Base-by-base conservation (phyloP, 305 asterid species). In the Rubia peregrina region DNA sequence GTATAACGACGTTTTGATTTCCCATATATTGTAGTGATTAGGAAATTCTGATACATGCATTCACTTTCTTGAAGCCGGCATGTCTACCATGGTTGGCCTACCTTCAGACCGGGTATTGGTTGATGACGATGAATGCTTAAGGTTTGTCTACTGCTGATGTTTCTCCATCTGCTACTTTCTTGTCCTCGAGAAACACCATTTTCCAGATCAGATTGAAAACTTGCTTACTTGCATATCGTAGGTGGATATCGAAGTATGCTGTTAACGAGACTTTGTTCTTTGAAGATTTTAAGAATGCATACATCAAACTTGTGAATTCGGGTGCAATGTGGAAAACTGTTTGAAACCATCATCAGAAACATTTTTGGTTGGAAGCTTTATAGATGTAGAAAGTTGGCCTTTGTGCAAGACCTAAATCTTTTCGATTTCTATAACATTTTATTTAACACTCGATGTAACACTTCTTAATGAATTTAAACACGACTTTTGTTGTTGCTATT, bases 41-140 rank as follows among this genome's bases (percentile, higher is more conserved):
- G 12, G 4, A n/a, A 49, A 30, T 49, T 7, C 11, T 19, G 36
- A 22, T 0, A 3, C 3, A 26, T 8, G 21, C 63, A 62, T n/a
- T 71, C 69, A 57, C 72, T 36, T 26, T 46, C 49, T 71, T 67
- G 70, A 71, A 88, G 96, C 73, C 53, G 88, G 95, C 60, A 90
- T 88, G 96, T 79, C 92, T 67, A 80, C 85, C 72, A 90, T 92
- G 98, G 75, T 90, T 76, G 98, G 98, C 76, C 97, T 92, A 71
- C 97, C 95, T 73, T 92, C 97, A 43, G 98, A 90, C 80, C 90
- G 88, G 21, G 93, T 95, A 59, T 93, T 90, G 53, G 83, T 79
- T 67, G 94, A 89, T 57, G 98, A 92, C 60, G 88, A 85, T 24
- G 97, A 90, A 74, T 90, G 98, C 81, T 38, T 69, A 57, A 82